Evolutionary conservation across 805 yeast species (phyloP), one percentile per base, ranked within the genome.

Genomic region (Yamadazyma sp.): DNA sequence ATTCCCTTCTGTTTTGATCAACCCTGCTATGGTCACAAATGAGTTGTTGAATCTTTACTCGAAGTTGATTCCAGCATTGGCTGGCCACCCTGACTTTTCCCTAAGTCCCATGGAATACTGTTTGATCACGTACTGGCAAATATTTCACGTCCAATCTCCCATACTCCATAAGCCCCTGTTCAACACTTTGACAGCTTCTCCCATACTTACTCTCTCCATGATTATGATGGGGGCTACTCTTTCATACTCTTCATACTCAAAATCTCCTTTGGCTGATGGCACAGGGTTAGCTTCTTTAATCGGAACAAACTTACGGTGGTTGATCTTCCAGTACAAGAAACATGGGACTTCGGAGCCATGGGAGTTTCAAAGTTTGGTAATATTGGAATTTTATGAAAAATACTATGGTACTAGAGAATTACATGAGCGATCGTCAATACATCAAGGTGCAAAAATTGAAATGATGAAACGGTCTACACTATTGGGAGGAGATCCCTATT

Each of bases 191-290:
- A n/a, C 21, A 3, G 45, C 32, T 2, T 20, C 40, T 11, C 42
- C 45, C 5, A 13, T 41, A n/a, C 35, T 41, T 6, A 24, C 32
- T 5, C 21, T 41, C 7, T 18, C 41, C 6, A 41, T 41, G 45
- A 24, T 41, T 3, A 34, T 38, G 42, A 38, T 38, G 37, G 45
- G 45, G 6, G 35, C 35, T 9, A 15, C 20, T 15, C 38, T 24
- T 6, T 31, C 38, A 4, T 36, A 13, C 14, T 8, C 33, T 12
- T 27, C 30, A 18, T 12, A n/a, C 7, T n/a, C 14, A n/a, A 16
- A 8, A 16, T 23, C 26, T 27, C 30, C 37, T 24, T 18, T 33
- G n/a, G 18, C 16, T n/a, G 30, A 33, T 12, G 13, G 30, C 4
- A 10, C 5, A 6, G 37, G 35, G 12, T 10, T 38, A 4, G 21